Evolutionary conservation across 208 protist genomes (phyloP).

Genomic region (Hexamita inflata): DNA sequence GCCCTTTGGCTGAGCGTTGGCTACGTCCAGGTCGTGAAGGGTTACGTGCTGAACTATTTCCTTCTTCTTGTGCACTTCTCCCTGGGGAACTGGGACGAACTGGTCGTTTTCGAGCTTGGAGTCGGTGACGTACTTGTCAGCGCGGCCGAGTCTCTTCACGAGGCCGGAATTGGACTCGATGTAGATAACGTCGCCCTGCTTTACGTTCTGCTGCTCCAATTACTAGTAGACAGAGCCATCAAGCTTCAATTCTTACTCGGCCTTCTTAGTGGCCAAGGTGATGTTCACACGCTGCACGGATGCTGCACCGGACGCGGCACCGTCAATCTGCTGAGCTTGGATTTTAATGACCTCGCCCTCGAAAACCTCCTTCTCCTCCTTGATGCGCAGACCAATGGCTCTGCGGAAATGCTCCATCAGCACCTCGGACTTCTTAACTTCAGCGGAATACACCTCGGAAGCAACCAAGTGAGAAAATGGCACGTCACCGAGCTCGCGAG

Average conservation of each 20-base stretch:
- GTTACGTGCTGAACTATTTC: conserved; percentile 95
- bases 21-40: conserved; percentile 96
- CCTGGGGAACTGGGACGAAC: conserved; percentile 97
- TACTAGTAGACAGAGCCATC: conserved; percentile 94
- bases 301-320: conserved; percentile 57
- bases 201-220: conserved; percentile 55
- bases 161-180: conserved; percentile 92
- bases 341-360: conserved; percentile 73
- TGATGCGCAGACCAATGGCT: conserved; percentile 96
- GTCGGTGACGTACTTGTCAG: conserved; percentile 53
- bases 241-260: conserved; percentile 88
- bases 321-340: conserved; percentile 52
- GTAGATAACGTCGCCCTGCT: conserved; percentile 97
- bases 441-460: conserved; percentile 95
- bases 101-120: conserved; percentile 84
- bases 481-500: conserved; percentile 95
- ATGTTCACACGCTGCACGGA: conserved; percentile 91
- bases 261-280: conserved; percentile 58
- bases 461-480: conserved; percentile 92
- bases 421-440: conserved; percentile 99
- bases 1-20: conserved; percentile 56
- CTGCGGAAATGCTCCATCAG: conserved; percentile 98
- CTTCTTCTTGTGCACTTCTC: conserved; percentile 99
- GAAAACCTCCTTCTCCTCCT: conserved; percentile 97
- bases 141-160: conserved; percentile 50